A percentile compares a stretch with the other conserved stretches of the same genome.
Evolutionary conservation across 495 filamentous ascomycete genomes (phyloP).

Genomic region (Massariosphaeria phaeospora): DNA sequence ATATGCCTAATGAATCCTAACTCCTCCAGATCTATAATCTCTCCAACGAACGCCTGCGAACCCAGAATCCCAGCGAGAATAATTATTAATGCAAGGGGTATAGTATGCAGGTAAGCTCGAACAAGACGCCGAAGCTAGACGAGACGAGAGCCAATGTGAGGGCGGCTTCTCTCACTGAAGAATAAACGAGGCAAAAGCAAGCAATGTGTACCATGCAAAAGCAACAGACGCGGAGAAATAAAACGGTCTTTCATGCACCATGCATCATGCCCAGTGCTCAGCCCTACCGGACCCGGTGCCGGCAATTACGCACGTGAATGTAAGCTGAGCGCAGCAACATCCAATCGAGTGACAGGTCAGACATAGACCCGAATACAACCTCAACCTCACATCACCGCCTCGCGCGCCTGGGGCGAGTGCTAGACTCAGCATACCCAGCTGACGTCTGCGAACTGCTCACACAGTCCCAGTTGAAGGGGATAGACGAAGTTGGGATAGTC

Average conservation of each 20-base stretch:
- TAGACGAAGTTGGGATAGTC: conserved; percentile 13
- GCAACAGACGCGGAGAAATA: background rate
- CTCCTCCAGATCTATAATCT: too few relatives aligned
- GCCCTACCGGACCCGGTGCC: background rate
- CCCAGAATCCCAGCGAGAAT: too few relatives aligned
- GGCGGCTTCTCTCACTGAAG: background rate
- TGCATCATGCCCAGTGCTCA: conserved; percentile 1
- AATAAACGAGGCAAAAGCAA: background rate
- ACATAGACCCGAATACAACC: background rate
- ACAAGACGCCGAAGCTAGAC: background rate
- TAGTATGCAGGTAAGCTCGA: background rate
- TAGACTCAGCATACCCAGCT: conserved; percentile 14
- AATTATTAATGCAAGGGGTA: conserved; percentile 4
- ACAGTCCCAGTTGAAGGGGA: conserved; percentile 32
- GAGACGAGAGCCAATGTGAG: background rate
- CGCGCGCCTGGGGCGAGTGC: background rate
- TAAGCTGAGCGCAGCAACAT: conserved; percentile 7
- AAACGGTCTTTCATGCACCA: conserved; percentile 2
- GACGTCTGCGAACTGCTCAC: conserved; percentile 25
- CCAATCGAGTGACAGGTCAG: too few relatives aligned
- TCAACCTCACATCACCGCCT: conserved; percentile 16
- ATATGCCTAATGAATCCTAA: too few relatives aligned
- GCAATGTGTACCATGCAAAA: background rate
- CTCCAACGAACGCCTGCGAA: too few relatives aligned
- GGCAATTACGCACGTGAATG: background rate